These are phyloP conservation scores for Euphorbia schlechtendalii DNA, from an alignment of 441 rosid species.

Conservation along the genomic window DNA sequence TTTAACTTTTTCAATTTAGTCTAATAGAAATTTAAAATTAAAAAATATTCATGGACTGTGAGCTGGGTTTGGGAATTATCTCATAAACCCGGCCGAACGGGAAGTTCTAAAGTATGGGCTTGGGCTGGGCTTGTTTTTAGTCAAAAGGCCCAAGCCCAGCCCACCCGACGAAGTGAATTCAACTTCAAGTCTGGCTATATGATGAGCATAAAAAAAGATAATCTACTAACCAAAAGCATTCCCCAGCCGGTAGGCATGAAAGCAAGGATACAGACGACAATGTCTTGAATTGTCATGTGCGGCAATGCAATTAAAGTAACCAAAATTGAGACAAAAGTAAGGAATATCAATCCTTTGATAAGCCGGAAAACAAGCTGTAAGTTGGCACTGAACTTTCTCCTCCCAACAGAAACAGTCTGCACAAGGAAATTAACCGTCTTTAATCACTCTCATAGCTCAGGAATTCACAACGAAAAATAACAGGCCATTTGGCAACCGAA, in stretches of 20 bases:
- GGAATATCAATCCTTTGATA: slow-evolving; percentile 91
- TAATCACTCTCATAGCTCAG: not conserved
- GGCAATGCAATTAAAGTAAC: slow-evolving; percentile 76
- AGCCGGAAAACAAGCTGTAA: slow-evolving; percentile 95
- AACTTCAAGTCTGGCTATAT: not conserved
- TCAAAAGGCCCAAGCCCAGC: too few species aligned
- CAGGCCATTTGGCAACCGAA: not conserved
- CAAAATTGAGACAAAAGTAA: slow-evolving; percentile 68
- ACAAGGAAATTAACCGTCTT: slow-evolving; percentile 5
- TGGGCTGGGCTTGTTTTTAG: too few species aligned
- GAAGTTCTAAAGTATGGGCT: too few species aligned
- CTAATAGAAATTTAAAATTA: too few species aligned
- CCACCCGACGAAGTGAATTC: too few species aligned
- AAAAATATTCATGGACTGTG: too few species aligned
- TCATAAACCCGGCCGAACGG: too few species aligned
- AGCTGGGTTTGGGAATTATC: too few species aligned
- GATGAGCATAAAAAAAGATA: too few species aligned
- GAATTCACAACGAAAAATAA: not conserved
- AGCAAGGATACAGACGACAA: slow-evolving; percentile 86
- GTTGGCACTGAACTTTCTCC: slow-evolving; percentile 82
- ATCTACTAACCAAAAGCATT: slow-evolving; percentile 71
- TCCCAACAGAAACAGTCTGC: slow-evolving; percentile 94
- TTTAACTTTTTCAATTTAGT: too few species aligned
- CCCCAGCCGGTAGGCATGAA: slow-evolving; percentile 99
- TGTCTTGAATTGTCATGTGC: slow-evolving; percentile 79